phyloP scores from a whole-genome alignment of 805 yeast species.

The Ogataea pini region DNA sequence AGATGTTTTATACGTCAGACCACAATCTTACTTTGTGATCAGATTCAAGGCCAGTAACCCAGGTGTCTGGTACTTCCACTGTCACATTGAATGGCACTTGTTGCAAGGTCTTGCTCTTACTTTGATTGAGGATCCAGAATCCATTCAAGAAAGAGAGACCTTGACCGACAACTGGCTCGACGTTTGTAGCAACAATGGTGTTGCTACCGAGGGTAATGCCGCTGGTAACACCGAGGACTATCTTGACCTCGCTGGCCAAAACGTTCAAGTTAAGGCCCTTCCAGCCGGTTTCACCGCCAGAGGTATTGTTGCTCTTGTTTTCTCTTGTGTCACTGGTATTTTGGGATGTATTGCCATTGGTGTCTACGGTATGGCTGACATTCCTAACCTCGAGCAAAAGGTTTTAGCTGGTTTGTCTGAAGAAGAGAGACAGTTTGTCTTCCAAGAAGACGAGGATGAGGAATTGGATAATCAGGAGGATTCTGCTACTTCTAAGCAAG shows the following conservation, averaged over 20 bases:
- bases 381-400: conserved; percentile 64
- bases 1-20: conserved; percentile 77
- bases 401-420: conserved; percentile 57
- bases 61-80: conserved; percentile 98
- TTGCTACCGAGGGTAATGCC: conserved; percentile 74
- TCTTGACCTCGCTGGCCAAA: conserved; percentile 72
- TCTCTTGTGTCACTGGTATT: conserved; percentile 83
- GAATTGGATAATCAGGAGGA: conserved; percentile 2
- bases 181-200: conserved; percentile 59
- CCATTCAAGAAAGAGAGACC: conserved; percentile 60
- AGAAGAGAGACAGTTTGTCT: conserved; percentile 42
- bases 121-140: conserved; percentile 80
- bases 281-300: conserved; percentile 93
- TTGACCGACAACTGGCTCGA: conserved; percentile 61
- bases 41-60: conserved; percentile 94
- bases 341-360: conserved; percentile 78
- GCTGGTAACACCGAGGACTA: conserved; percentile 73
- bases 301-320: conserved; percentile 92
- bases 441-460: conserved; percentile 30
- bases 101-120: conserved; percentile 86
- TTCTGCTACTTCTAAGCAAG: conserved; percentile 11
- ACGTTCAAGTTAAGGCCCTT: conserved; percentile 61
- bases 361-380: conserved; percentile 83
- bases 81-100: conserved; percentile 98
- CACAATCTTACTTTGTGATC: conserved; percentile 81